phyloP scores from a whole-genome alignment of 257 asterid species.

The Echium plantagineum region DNA sequence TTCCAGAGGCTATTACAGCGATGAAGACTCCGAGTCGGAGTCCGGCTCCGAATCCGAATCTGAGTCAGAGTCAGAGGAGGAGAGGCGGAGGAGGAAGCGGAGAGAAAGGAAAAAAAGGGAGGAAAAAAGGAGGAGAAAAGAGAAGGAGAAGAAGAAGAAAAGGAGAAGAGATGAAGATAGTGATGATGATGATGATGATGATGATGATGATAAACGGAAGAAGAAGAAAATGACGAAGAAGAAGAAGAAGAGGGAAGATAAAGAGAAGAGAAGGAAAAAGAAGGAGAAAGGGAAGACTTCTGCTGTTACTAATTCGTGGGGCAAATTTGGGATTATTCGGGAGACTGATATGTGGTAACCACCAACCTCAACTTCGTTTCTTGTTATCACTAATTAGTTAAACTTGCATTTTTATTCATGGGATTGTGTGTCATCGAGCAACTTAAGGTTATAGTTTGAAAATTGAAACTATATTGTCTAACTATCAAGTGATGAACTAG shows the following conservation, averaged over 20 bases:
- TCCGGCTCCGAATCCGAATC: conserved; percentile 25
- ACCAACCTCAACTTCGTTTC: too few relatives aligned
- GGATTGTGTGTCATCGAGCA: background rate
- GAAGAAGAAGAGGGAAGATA: conserved; percentile 28
- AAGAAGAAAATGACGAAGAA: conserved; percentile 34
- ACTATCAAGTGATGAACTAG: too few relatives aligned
- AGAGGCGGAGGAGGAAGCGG: conserved; percentile 32
- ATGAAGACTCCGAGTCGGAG: conserved; percentile 15
- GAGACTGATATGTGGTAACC: conserved; percentile 97
- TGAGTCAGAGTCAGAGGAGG: conserved; percentile 12
- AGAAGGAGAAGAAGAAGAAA: conserved; percentile 26
- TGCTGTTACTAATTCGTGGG: conserved; percentile 90
- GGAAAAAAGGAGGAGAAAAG: conserved; percentile 21
- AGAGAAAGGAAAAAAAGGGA: conserved; percentile 28
- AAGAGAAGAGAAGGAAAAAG: conserved; percentile 27
- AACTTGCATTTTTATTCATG: background rate
- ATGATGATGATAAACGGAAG: too few relatives aligned
- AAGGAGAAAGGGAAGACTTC: conserved; percentile 63
- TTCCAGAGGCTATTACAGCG: conserved; percentile 27
- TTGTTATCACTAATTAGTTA: too few relatives aligned
- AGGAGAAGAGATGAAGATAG: conserved; percentile 32
- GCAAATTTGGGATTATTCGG: conserved; percentile 82
- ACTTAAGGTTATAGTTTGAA: background rate
- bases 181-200: conserved; percentile 12
- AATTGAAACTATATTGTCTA: too few relatives aligned